Percentiles rank a stretch among this genome's conserved stretches.
Evolutionary conservation across 2,329 filamentous ascomycete genomes (phyloP).

Genomic region (Cytospora paraplurivora): DNA sequence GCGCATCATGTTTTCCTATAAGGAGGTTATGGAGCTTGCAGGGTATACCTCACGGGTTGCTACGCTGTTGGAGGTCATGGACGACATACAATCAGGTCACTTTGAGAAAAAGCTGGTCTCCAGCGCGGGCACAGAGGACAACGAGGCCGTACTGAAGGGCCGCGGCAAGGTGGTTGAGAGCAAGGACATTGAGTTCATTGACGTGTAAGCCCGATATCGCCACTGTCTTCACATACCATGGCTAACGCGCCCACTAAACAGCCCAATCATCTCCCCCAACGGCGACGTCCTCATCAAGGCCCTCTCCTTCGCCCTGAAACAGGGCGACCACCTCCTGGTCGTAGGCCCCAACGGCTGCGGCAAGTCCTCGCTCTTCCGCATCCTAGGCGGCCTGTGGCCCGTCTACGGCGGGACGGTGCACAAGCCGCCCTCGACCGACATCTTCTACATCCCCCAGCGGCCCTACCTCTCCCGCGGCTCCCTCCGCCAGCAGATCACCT

Average conservation of each 20-base stretch:
- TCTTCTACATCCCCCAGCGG: constrained; percentile 97
- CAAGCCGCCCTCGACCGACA: constrained; percentile 88
- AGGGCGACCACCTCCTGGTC: constrained; percentile 88
- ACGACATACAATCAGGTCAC: constrained; percentile 84
- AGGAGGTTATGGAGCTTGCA: constrained; percentile 93
- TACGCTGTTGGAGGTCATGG: constrained; percentile 88
- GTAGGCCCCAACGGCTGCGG: constrained; percentile 97
- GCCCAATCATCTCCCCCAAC: constrained; percentile 93
- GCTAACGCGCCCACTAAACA: constrained; percentile 32
- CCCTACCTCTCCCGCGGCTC: constrained; percentile 91
- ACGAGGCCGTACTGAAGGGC: constrained; percentile 79
- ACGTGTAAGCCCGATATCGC: constrained; percentile 62
- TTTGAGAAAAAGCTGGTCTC: constrained; percentile 98
- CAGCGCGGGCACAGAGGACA: constrained; percentile 77
- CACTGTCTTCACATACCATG: too few species aligned
- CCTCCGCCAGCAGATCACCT: constrained; percentile 95
- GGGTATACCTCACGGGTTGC: constrained; percentile 94
- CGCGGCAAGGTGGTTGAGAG: constrained; percentile 83
- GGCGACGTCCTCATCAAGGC: constrained; percentile 87
- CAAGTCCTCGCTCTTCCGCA: constrained; percentile 94
- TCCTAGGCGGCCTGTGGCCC: constrained; percentile 94
- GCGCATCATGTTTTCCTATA: constrained; percentile 96
- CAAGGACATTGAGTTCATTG: constrained; percentile 77
- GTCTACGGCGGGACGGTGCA: constrained; percentile 93
- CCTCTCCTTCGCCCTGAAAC: constrained; percentile 82